Base-by-base conservation (phyloP, 179 eudicot species). In the Silene vulgaris region DNA sequence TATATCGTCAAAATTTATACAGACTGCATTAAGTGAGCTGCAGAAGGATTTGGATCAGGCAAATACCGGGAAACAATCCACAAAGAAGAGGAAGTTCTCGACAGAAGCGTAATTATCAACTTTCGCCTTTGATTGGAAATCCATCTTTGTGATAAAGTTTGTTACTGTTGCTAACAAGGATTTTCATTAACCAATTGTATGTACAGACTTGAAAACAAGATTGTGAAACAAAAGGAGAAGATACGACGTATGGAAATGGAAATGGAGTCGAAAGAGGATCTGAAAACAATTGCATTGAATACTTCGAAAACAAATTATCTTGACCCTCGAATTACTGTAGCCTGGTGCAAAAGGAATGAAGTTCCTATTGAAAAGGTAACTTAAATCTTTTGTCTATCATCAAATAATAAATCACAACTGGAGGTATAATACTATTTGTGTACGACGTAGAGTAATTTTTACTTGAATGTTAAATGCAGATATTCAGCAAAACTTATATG, bases 321-420 rank as follows among this genome's bases (percentile, higher is more conserved):
- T 54, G 98, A 94, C 80, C 98, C 98, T 28, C 84, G 97, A 76
- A 94, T 94, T 74, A 87, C 97, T 26, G 97, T 92, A 43, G 94
- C 98, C 70, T 94, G 98, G 98, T 94, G 98, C 88, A 94, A 94
- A 84, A 83, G 98, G 74, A 83, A 86, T 32, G 98, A 94, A 81
- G 98, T 94, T 81, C 98, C 98, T 35, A 94, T 94, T 37, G 98
- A 94, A 82, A 94, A 94, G 90, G 98, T 94, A 76, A 84, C n/a
- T 16, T 14, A 56, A 37, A 37, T 37, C 43, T 5, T 37, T 1
- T 37, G n/a, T n/a, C 5, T 3, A 32, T 32, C 5, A 32, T 32
- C 35, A 32, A 32, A 32, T 32, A 32, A 32, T 32, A 32, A 32
- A 32, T 32, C 35, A 32, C 35, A 32, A 32, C 35, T 32, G 5